phyloP scores from a whole-genome alignment of 2,329 filamentous ascomycete species.

The Torrubiella hemipterigena region DNA sequence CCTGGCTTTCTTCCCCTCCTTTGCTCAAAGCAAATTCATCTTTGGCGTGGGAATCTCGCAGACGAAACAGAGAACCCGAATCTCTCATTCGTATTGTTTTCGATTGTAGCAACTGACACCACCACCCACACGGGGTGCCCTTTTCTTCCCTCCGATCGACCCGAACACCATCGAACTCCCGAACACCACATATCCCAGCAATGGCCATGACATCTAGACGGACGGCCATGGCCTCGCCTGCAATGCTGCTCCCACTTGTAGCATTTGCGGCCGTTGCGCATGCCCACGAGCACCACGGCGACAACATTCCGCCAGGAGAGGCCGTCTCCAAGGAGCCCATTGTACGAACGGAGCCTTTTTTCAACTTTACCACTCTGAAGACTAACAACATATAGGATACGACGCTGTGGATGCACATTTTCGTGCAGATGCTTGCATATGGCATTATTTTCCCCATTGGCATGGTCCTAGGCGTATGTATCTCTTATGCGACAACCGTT shows the following conservation, averaged over 20 bases:
- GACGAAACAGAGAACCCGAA: no score
- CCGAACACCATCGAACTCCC: neutral
- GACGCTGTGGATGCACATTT: constrained; percentile 87
- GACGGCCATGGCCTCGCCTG: neutral
- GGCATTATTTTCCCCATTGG: constrained; percentile 86
- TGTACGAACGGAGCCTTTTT: no score
- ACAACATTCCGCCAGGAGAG: constrained; percentile 54
- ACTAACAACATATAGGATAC: constrained; percentile 44
- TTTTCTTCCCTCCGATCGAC: no score
- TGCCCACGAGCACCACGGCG: constrained; percentile 38
- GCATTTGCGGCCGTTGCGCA: constrained; percentile 11
- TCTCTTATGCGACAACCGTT: neutral
- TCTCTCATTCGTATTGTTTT: no score
- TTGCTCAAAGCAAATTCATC: no score
- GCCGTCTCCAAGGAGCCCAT: constrained; percentile 62
- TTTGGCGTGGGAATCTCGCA: no score
- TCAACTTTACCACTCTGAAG: constrained; percentile 5
- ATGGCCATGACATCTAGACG: no score
- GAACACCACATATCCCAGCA: constrained; percentile 3
- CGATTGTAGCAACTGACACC: no score
- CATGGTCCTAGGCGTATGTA: constrained; percentile 77
- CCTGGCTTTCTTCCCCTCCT: no score
- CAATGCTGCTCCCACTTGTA: neutral
- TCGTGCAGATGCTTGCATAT: constrained; percentile 77
- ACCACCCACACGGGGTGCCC: no score